Base-by-base conservation (phyloP, 2,329 filamentous ascomycete species). In the Fonsecaea pugnacius region DNA sequence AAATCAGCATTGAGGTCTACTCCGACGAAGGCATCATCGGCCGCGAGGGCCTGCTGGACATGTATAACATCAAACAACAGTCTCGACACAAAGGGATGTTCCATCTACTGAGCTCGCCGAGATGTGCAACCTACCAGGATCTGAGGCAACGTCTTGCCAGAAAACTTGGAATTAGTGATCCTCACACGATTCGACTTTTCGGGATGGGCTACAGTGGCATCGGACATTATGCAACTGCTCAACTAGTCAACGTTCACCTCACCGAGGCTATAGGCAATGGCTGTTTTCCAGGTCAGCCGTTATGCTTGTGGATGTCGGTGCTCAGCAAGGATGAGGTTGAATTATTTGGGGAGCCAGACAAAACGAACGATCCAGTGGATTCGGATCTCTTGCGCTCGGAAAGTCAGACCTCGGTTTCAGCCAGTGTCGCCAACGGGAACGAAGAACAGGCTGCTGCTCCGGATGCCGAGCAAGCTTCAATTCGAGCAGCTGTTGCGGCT, bases 1-100 rank as follows among this genome's bases (percentile, higher is more conserved):
- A 73, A 6, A 58, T 80, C 32, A 70, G 75, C 16, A 71, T 80
- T 32, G 79, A 80, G 60, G 67, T 79, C 2, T 80, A 79, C 64
- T 75, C 75, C 1, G 70, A 78, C 24, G 68, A 74, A 3, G 69
- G 71, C 21, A 75, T 76, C 48, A 73, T 75, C 32, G 70, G 74
- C 38, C 64, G 77, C 50, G 65, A 69, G 58, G 78, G 77, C 56
- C 70, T 80, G 3, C 78, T 80, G 52, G 77, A 81, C 50, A 59
- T 66, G 73, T 75, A n/a, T 77, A 80, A 64, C 76, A 78, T 70
- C 71, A 80, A 63, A 57, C 66, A 51, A 21, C 68, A 66, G 32
- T 59, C 60, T 12, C 43, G 64, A 33, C 64, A 69, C 32, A 57
- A 64, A 35, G 65, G 64, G 21, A 16, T 46, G 32, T 64, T 52